Evolutionary conservation across 2,329 filamentous ascomycete species (phyloP).

Genomic region (Penicillium expansum): DNA sequence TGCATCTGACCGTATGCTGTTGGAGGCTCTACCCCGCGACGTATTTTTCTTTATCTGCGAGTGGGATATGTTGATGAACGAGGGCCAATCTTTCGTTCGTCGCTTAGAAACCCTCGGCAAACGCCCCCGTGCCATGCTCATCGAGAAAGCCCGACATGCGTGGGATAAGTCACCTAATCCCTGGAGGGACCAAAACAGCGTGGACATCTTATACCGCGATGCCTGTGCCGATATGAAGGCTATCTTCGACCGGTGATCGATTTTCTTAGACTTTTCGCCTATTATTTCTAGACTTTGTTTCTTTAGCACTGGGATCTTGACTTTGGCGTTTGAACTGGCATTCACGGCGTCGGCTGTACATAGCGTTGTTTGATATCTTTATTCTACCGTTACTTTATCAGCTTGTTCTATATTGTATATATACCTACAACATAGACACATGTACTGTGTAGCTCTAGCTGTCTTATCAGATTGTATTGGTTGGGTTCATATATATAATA

Average conservation of each 20-base stretch:
- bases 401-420: background rate
- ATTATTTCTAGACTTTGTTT: background rate
- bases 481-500: background rate
- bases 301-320: constrained; percentile 5
- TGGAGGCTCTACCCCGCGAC: constrained; percentile 55
- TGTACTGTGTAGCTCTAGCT: background rate
- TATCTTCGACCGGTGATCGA: constrained; percentile 37
- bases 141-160: constrained; percentile 46
- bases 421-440: background rate
- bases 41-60: constrained; percentile 63
- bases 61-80: constrained; percentile 65
- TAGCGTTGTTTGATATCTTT: constrained; percentile 2
- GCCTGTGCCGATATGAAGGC: constrained; percentile 45
- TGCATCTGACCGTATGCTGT: constrained; percentile 54
- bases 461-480: background rate
- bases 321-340: constrained; percentile 6
- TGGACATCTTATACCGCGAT: constrained; percentile 44
- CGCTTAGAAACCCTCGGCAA: constrained; percentile 45
- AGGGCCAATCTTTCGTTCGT: constrained; percentile 50
- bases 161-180: constrained; percentile 52
- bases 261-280: background rate
- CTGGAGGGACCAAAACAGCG: constrained; percentile 44
- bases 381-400: background rate
- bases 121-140: constrained; percentile 45
- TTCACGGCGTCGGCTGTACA: constrained; percentile 7